Evolutionary conservation across 192 early-diverging fungal species (phyloP).

Genomic region (Backusella morwellensis): DNA sequence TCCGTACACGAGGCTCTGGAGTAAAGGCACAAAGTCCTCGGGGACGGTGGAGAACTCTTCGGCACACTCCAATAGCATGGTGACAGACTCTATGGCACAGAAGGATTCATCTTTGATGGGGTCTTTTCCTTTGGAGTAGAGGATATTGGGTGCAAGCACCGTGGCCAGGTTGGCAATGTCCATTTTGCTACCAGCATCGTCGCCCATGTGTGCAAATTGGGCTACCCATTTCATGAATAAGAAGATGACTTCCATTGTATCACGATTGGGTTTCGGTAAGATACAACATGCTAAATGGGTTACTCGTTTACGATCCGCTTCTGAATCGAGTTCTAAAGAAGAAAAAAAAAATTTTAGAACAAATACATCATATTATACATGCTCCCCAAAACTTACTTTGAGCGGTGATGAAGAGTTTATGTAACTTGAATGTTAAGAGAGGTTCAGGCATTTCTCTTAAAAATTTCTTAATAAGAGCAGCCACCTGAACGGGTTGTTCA

Average conservation of each 20-base stretch:
- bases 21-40: slow-evolving; percentile 50
- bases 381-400: slow-evolving; percentile 51
- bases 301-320: slow-evolving; percentile 58
- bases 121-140: slow-evolving; percentile 87
- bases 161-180: slow-evolving; percentile 88
- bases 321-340: slow-evolving; percentile 49
- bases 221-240: slow-evolving; percentile 88
- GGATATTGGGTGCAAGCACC: slow-evolving; percentile 91
- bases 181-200: slow-evolving; percentile 88
- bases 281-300: slow-evolving; percentile 83
- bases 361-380: not conserved
- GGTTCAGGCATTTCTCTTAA: slow-evolving; percentile 97
- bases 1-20: slow-evolving; percentile 46
- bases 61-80: slow-evolving; percentile 62
- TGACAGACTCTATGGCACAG: slow-evolving; percentile 63
- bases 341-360: too few species aligned
- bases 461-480: slow-evolving; percentile 96
- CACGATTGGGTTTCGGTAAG: slow-evolving; percentile 91
- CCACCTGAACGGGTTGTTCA: slow-evolving; percentile 86
- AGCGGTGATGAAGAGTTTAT: slow-evolving; percentile 81
- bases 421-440: slow-evolving; percentile 86
- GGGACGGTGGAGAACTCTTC: slow-evolving; percentile 62
- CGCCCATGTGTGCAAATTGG: slow-evolving; percentile 52
- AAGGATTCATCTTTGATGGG: slow-evolving; percentile 72
- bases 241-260: slow-evolving; percentile 89